Evolutionary conservation across 306 rosid species (phyloP).

Genomic region (Corylus heterophylla): DNA sequence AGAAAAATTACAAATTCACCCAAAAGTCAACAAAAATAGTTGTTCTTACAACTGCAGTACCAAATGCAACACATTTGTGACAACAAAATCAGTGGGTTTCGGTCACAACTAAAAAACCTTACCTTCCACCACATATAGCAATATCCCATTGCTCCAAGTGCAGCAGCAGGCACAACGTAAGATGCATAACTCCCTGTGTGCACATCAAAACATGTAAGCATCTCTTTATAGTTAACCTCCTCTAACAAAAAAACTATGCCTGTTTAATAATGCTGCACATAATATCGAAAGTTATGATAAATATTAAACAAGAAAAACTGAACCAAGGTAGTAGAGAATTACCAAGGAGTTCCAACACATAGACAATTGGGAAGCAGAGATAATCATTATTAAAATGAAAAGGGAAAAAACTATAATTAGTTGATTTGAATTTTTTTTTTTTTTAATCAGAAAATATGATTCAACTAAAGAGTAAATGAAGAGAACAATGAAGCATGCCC

Average conservation of each 20-base stretch:
- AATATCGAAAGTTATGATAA: not conserved
- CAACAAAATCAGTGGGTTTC: not conserved
- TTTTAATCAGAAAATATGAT: too few species aligned
- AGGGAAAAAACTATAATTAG: not conserved
- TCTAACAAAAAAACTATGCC: not conserved
- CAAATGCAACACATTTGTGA: slow-evolving; percentile 5
- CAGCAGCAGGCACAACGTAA: slow-evolving; percentile 74
- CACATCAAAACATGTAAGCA: slow-evolving; percentile 28
- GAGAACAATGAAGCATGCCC: not conserved
- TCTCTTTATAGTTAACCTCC: not conserved
- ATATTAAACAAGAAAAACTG: not conserved
- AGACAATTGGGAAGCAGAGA: not conserved
- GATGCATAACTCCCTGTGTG: slow-evolving; percentile 60
- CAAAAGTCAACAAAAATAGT: slow-evolving; percentile 20
- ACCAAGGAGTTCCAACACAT: not conserved
- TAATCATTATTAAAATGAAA: not conserved
- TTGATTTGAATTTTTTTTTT: too few species aligned
- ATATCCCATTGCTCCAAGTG: slow-evolving; percentile 79
- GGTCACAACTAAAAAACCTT: slow-evolving; percentile 1
- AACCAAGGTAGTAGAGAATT: not conserved
- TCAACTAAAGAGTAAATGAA: not conserved
- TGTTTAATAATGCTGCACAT: not conserved
- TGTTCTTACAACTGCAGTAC: slow-evolving; percentile 10
- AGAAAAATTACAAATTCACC: not conserved
- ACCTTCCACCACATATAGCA: slow-evolving; percentile 89